Percentiles rank a stretch among this genome's conserved stretches.
These are phyloP conservation scores for Plasmodium sp. DNA, from an alignment of 169 alveolate genomes.

Conservation along the genomic window DNA sequence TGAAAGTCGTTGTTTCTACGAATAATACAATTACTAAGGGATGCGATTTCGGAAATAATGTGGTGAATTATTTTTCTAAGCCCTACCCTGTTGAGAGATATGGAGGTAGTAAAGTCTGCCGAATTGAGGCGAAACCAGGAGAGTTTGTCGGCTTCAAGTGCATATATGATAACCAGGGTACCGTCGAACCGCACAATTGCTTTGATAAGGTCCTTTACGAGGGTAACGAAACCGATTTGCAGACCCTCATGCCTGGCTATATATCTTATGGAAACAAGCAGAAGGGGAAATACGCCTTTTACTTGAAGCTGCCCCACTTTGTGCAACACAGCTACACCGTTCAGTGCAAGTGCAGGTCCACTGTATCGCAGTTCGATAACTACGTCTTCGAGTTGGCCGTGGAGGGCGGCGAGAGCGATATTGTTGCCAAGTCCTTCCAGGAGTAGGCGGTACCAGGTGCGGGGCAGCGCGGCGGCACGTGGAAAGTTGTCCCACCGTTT, in stretches of 20 bases:
- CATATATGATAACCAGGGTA: background rate
- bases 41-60: slow-evolving; percentile 19
- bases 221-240: background rate
- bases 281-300: background rate
- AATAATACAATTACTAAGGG: slow-evolving; percentile 1
- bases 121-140: slow-evolving; percentile 41
- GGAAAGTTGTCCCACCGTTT: background rate
- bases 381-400: slow-evolving; percentile 34
- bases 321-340: slow-evolving; percentile 18
- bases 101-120: slow-evolving; percentile 18
- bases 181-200: slow-evolving; percentile 9
- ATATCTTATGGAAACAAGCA: slow-evolving; percentile 3
- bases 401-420: slow-evolving; percentile 39
- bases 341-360: slow-evolving; percentile 52
- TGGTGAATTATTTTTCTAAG: slow-evolving; percentile 7
- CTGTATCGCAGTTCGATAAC: background rate
- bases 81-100: slow-evolving; percentile 3
- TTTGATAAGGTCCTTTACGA: slow-evolving; percentile 21
- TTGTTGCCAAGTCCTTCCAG: slow-evolving; percentile 2
- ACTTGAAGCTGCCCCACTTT: slow-evolving; percentile 43
- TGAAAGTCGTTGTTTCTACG: slow-evolving; percentile 28
- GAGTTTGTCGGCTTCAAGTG: slow-evolving; percentile 43
- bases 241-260: slow-evolving; percentile 50
- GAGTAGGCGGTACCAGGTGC: background rate
- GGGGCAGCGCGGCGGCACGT: background rate